phyloP scores from a whole-genome alignment of 2,329 filamentous ascomycete species.

The Uncinocarpus reesii region DNA sequence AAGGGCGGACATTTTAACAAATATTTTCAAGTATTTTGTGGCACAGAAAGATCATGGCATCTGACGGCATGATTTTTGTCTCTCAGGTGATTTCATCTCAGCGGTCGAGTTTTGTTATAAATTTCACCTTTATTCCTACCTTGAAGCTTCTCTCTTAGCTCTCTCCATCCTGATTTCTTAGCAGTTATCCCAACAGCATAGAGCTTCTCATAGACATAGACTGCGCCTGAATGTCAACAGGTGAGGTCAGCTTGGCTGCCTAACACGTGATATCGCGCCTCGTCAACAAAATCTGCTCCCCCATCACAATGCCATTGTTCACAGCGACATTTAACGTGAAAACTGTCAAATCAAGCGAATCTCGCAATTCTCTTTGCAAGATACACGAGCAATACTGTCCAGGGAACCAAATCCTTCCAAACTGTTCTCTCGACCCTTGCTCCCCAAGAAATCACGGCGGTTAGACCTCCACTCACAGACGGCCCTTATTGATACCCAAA shows the following conservation, averaged over 20 bases:
- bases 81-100: neutral
- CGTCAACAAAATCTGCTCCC: too few species aligned
- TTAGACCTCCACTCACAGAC: constrained; percentile 12
- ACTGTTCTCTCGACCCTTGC: neutral
- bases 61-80: neutral
- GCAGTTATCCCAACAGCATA: too few species aligned
- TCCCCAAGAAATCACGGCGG: constrained; percentile 1
- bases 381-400: too few species aligned
- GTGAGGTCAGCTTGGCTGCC: too few species aligned
- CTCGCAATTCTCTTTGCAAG: too few species aligned
- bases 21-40: neutral
- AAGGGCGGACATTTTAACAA: neutral
- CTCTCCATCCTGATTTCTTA: neutral
- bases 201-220: too few species aligned
- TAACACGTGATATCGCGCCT: too few species aligned
- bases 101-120: neutral
- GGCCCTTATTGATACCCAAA: constrained; percentile 13
- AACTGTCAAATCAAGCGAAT: too few species aligned
- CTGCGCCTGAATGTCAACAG: too few species aligned
- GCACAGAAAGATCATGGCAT: neutral
- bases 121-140: neutral
- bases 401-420: neutral
- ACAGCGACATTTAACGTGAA: too few species aligned
- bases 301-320: too few species aligned
- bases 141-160: neutral